Conservation (phyloP, 352 stramenopile species). For the Globisporangium paddicum region DNA sequence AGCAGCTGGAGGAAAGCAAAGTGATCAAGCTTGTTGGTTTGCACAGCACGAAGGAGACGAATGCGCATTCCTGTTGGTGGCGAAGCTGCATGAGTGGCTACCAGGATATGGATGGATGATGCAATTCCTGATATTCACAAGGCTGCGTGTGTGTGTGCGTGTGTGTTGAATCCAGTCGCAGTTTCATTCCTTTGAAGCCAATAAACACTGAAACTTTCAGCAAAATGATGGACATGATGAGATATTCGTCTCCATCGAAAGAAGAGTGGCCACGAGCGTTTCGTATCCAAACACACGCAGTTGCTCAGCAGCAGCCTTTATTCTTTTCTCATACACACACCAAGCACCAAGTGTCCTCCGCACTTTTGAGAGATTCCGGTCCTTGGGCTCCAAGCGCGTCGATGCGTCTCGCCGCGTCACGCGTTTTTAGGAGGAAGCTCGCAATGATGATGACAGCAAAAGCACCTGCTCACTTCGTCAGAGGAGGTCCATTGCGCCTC, state of each 20-base stretch:
- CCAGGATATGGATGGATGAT: too few species aligned
- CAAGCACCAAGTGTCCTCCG: too few species aligned
- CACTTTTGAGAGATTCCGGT: neutral
- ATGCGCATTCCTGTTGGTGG: too few species aligned
- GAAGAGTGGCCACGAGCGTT: neutral
- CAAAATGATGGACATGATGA: neutral
- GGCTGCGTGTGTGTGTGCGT: too few species aligned
- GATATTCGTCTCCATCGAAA: neutral
- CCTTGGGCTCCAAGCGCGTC: neutral
- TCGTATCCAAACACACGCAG: neutral
- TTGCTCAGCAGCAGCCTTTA: neutral
- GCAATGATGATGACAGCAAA: neutral
- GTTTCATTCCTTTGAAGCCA: neutral
- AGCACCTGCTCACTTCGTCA: neutral
- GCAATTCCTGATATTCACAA: too few species aligned
- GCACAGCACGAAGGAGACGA: too few species aligned
- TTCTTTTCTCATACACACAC: too few species aligned
- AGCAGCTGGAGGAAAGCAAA: neutral
- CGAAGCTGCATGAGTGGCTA: too few species aligned
- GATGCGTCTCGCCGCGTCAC: conserved; percentile 1
- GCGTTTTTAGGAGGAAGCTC: neutral
- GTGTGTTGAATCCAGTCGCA: neutral
- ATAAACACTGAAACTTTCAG: neutral
- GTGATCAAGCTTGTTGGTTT: too few species aligned
- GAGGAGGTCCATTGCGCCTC: neutral